Percentiles rank a stretch among this genome's conserved stretches.
phyloP scores from a whole-genome alignment of 2,329 filamentous ascomycete genomes.

The Colletotrichum echinochloae region DNA sequence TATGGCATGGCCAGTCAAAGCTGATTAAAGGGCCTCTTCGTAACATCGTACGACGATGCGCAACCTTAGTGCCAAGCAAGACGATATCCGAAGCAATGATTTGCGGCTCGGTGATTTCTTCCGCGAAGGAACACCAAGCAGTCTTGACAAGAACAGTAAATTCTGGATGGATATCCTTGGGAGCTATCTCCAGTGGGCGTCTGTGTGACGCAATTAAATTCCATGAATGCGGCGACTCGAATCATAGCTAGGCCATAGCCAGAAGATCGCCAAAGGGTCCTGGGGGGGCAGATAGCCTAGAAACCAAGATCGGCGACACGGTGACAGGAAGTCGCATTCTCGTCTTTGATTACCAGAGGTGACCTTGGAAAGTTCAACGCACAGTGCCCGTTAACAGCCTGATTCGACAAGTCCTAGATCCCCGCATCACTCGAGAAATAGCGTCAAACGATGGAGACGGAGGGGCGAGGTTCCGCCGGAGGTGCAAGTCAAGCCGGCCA shows the following conservation, averaged over 20 bases:
- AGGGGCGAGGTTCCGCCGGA: conserved; percentile 7
- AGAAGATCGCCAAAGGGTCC: conserved; percentile 18
- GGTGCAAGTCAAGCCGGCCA: conserved; percentile 10
- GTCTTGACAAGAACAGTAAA: neutral
- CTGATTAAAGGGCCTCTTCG: neutral
- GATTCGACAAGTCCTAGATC: conserved; percentile 3
- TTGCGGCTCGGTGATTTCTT: neutral
- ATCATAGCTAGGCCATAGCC: neutral
- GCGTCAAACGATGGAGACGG: neutral
- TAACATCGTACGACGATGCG: neutral
- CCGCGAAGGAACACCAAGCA: neutral
- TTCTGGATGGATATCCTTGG: no score
- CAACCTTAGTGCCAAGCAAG: neutral
- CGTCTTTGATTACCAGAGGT: neutral
- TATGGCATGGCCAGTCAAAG: neutral
- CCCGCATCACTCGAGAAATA: neutral
- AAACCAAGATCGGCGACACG: conserved; percentile 6
- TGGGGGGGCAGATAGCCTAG: neutral
- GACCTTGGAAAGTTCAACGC: neutral
- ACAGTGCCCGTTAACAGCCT: neutral
- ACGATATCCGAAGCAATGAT: no score
- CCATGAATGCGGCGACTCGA: neutral
- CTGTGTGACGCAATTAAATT: neutral
- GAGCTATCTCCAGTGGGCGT: neutral
- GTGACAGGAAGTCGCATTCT: neutral